Evolutionary conservation across 1,284 basidiomycete genomes (phyloP).

Genomic region (Cryptococcus neoformans): DNA sequence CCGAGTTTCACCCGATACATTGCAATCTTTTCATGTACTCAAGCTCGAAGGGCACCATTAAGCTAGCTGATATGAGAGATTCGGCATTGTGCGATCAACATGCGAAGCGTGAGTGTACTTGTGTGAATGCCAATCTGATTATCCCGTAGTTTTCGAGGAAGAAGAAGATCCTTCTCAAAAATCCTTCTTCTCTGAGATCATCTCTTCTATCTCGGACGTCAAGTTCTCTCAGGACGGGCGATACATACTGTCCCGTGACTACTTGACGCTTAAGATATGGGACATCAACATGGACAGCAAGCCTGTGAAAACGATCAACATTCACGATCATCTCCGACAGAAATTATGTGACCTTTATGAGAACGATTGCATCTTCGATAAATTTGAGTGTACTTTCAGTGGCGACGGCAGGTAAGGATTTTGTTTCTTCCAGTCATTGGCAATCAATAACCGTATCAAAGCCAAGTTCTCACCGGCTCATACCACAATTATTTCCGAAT

Average conservation of each 20-base stretch:
- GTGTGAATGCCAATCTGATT: constrained; percentile 9
- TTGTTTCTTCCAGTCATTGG: constrained; percentile 20
- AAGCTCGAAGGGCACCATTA: constrained; percentile 99
- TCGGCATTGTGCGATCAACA: constrained; percentile 95
- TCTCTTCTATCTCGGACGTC: constrained; percentile 99
- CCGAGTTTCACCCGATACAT: constrained; percentile 96
- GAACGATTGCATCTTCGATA: constrained; percentile 99
- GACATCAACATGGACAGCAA: constrained; percentile 98
- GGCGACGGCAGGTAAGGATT: constrained; percentile 83
- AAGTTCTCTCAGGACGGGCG: constrained; percentile 98
- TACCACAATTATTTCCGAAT: constrained; percentile 99
- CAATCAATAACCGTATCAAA: constrained; percentile 39
- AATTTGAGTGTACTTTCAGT: constrained; percentile 97
- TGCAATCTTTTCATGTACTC: constrained; percentile 99
- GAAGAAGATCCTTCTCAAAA: constrained; percentile 96
- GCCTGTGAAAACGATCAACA: constrained; percentile 96
- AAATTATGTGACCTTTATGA: constrained; percentile 99
- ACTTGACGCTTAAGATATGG: constrained; percentile 98
- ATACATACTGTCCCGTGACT: constrained; percentile 96
- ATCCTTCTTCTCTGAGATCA: constrained; percentile 99
- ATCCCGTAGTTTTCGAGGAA: constrained; percentile 80
- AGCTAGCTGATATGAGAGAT: constrained; percentile 99
- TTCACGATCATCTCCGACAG: constrained; percentile 95
- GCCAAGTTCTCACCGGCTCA: constrained; percentile 92
- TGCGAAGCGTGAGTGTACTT: constrained; percentile 77